These are phyloP conservation scores for Psilocybe tampanensis DNA, from an alignment of 768 basidiomycete species.

Conservation along the genomic window DNA sequence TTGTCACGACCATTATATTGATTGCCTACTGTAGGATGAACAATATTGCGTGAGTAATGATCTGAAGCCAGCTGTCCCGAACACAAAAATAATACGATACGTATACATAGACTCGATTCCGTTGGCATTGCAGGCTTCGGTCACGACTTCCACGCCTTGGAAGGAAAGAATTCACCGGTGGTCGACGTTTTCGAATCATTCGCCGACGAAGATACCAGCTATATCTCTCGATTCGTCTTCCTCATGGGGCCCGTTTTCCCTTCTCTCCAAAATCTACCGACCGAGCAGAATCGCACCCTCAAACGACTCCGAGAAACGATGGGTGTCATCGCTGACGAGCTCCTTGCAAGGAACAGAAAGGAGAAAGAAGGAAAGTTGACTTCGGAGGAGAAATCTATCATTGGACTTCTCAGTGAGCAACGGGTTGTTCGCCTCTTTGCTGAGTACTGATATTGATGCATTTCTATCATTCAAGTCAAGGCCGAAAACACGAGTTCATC, in stretches of 20 bases:
- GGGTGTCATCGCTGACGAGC: conserved; percentile 38
- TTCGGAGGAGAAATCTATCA: conserved; percentile 40
- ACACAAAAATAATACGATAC: too few relatives aligned
- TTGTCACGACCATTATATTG: background rate
- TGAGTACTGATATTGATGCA: background rate
- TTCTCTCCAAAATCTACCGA: conserved; percentile 36
- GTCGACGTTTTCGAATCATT: conserved; percentile 43
- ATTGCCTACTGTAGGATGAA: conserved; percentile 39
- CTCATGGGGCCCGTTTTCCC: conserved; percentile 42
- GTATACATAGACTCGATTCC: conserved; percentile 48
- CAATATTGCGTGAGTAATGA: conserved; percentile 37
- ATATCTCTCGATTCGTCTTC: conserved; percentile 32
- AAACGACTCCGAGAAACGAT: conserved; percentile 34
- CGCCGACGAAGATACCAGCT: conserved; percentile 24
- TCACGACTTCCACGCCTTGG: conserved; percentile 55
- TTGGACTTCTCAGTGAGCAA: conserved; percentile 36
- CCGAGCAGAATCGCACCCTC: conserved; percentile 31
- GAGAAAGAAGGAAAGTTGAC: conserved; percentile 31
- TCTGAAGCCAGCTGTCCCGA: too few relatives aligned
- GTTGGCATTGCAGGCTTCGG: conserved; percentile 64
- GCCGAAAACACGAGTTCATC: conserved; percentile 32
- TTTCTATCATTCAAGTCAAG: conserved; percentile 28
- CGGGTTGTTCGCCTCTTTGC: background rate
- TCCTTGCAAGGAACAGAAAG: conserved; percentile 37
- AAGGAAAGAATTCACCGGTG: conserved; percentile 46